phyloP scores from a whole-genome alignment of 352 stramenopile species.

The Phytophthora crassamura region DNA sequence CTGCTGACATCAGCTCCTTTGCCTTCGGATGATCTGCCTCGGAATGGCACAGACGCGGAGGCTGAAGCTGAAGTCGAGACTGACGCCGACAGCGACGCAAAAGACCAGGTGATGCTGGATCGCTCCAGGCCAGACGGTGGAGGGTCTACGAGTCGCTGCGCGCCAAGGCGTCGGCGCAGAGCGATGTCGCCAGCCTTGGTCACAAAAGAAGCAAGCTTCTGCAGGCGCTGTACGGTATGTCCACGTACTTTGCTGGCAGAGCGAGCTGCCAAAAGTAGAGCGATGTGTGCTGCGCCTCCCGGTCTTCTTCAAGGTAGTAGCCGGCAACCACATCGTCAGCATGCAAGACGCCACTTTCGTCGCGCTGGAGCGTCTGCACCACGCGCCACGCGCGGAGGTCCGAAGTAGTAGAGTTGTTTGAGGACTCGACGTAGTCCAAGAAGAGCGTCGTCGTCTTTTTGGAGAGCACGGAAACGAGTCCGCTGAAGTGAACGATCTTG shows the following conservation, averaged over 20 bases:
- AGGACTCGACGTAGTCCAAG: constrained; percentile 32
- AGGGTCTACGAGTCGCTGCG: background rate
- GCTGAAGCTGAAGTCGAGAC: background rate
- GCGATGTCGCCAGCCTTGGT: constrained; percentile 26
- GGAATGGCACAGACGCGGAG: background rate
- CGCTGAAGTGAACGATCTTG: constrained; percentile 31
- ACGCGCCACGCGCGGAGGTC: constrained; percentile 16
- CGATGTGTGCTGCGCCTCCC: constrained; percentile 15
- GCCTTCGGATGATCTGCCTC: background rate
- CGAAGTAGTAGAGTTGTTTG: background rate
- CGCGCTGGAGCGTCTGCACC: constrained; percentile 24
- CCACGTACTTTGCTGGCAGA: constrained; percentile 5
- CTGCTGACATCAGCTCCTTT: background rate
- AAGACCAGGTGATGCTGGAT: constrained; percentile 6
- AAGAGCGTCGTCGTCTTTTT: constrained; percentile 22
- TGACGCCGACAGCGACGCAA: constrained; percentile 3
- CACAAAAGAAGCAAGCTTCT: background rate
- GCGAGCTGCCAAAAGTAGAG: constrained; percentile 31
- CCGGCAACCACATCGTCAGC: constrained; percentile 18
- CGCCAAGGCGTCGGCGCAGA: constrained; percentile 26
- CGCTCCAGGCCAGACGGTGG: background rate
- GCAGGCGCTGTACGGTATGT: constrained; percentile 17
- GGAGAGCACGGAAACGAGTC: constrained; percentile 19
- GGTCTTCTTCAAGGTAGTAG: constrained; percentile 32
- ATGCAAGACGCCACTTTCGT: background rate